Base-by-base conservation (phyloP, 2,329 filamentous ascomycete genomes). In the Nemania abortiva region DNA sequence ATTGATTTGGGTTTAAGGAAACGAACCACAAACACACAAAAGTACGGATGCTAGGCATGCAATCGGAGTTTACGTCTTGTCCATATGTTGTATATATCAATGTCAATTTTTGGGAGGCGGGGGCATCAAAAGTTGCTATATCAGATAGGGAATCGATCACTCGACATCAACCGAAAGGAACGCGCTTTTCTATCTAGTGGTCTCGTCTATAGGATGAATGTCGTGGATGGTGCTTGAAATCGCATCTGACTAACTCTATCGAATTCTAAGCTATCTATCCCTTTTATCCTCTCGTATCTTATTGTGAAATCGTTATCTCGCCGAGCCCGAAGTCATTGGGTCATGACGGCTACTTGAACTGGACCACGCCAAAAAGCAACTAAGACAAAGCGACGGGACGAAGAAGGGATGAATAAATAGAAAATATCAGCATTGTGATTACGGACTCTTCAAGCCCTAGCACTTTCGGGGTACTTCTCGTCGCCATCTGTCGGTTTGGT, bases 401-500 rank as follows among this genome's bases (percentile, higher is more conserved):
- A 50, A 24, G 31, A 13, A 24, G n/a, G n/a, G 10, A 6, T 4
- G 24, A 11, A 42, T 24, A 31, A 24, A 27, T 24, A 13, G 20
- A 24, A 47, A 11, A 45, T 24, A 31, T 22, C 39, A 1, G 18
- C 20, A 49, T 49, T 3, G 42, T 0, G 24, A 9, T 22, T 7
- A 4, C n/a, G 10, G 42, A 29, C 22, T 37, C 39, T 18, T 53
- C 52, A 34, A 42, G 6, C 9, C 50, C 31, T 52, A 15, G 13
- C 15, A 20, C 1, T 57, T 3, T 37, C 50, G 20, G 57, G 34
- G 20, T 37, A 37, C 1, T 63, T 53, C 34, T 58, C 65, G 11
- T 67, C 65, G 9, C 53, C 50, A 37, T 60, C 50, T 10, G 27
- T 42, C 55, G 53, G 39, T 42, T 70, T 31, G 31, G 31, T 54